Evolutionary conservation across 805 yeast genomes (phyloP).

Genomic region (Scheffersomyces stipitis): DNA sequence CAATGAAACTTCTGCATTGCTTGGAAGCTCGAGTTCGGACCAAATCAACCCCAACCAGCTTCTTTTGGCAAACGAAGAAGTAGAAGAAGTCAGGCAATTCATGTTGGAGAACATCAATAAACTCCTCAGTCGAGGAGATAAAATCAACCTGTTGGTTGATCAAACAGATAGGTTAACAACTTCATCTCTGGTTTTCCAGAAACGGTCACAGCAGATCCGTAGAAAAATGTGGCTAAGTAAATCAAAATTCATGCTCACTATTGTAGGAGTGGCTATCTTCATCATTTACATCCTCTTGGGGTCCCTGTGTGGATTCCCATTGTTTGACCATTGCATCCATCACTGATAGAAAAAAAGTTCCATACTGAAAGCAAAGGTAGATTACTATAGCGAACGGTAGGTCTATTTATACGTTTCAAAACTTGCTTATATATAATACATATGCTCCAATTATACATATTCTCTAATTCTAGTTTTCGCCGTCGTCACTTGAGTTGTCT

Average conservation of each 20-base stretch:
- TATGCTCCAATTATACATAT: constrained; percentile 11
- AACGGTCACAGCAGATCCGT: constrained; percentile 61
- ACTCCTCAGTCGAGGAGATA: constrained; percentile 75
- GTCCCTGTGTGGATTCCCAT: constrained; percentile 54
- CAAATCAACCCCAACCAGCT: constrained; percentile 37
- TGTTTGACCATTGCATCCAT: constrained; percentile 40
- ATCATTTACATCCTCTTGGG: constrained; percentile 49
- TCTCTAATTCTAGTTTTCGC: constrained; percentile 11
- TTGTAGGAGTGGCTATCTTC: constrained; percentile 17
- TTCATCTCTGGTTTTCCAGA: constrained; percentile 66
- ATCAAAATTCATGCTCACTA: constrained; percentile 40
- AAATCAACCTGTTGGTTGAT: constrained; percentile 67
- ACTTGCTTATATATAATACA: too few species aligned
- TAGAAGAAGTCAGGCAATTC: constrained; percentile 62
- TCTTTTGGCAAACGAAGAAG: constrained; percentile 50
- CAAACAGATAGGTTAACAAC: constrained; percentile 74
- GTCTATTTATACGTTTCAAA: too few species aligned
- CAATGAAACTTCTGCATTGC: constrained; percentile 4
- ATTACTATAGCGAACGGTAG: too few species aligned
- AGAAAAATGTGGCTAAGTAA: constrained; percentile 72
- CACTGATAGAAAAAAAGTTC: too few species aligned
- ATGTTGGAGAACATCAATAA: constrained; percentile 75
- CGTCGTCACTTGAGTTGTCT: constrained; percentile 7
- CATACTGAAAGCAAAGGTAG: too few species aligned
- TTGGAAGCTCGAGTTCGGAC: constrained; percentile 11